Evolutionary conservation across 2,329 filamentous ascomycete genomes (phyloP).

Genomic region (Aspergillus sp.): DNA sequence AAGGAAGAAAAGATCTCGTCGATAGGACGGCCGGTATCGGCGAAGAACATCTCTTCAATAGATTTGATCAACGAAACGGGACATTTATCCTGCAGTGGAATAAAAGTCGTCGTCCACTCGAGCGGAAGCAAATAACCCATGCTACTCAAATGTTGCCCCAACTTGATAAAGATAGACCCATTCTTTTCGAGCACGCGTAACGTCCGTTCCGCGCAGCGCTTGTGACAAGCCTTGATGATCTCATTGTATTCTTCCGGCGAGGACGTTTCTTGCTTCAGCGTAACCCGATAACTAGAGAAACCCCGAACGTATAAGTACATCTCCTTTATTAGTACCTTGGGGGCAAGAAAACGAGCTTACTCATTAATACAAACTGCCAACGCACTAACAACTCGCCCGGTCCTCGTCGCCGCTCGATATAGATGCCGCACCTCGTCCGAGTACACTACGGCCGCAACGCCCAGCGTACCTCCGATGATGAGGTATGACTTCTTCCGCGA

Average conservation of each 20-base stretch:
- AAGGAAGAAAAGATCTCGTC: conserved; percentile 84
- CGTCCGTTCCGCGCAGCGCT: conserved; percentile 84
- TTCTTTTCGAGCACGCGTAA: conserved; percentile 86
- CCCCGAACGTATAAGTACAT: conserved; percentile 4
- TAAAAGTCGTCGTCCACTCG: conserved; percentile 94
- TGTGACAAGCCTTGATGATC: conserved; percentile 76
- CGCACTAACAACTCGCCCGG: conserved; percentile 68
- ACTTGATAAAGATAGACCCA: conserved; percentile 96
- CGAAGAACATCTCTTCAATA: conserved; percentile 76
- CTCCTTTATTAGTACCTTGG: not conserved
- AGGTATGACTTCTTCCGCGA: conserved; percentile 21
- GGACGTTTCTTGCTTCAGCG: conserved; percentile 62
- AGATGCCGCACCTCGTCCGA: conserved; percentile 66
- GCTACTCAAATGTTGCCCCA: conserved; percentile 91
- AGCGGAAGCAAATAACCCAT: conserved; percentile 88
- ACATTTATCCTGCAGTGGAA: conserved; percentile 92
- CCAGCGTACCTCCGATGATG: conserved; percentile 30
- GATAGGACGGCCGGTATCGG: conserved; percentile 72
- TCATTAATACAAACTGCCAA: conserved; percentile 82
- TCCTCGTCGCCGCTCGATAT: conserved; percentile 68
- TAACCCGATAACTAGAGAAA: conserved; percentile 68
- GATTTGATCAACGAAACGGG: conserved; percentile 85
- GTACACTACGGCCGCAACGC: conserved; percentile 43
- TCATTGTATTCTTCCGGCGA: conserved; percentile 59
- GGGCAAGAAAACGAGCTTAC: conserved; percentile 46